Conservation (phyloP, 2,329 filamentous ascomycete species). For the Calonectria pauciramosa region DNA sequence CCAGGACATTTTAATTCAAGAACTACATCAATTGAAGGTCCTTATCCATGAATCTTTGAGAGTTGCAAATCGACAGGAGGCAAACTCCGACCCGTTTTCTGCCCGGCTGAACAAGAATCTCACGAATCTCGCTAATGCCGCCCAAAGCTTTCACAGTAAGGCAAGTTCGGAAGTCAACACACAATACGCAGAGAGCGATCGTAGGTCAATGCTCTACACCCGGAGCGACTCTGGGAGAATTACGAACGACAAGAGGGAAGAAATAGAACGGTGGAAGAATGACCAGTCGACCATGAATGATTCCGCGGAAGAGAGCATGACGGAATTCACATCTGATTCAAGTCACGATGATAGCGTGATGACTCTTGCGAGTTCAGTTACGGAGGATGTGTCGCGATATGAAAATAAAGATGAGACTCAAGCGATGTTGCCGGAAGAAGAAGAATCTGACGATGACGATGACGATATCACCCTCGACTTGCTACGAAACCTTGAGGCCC, state of each 20-base stretch:
- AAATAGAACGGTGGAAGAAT: neutral
- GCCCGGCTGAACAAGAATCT: neutral
- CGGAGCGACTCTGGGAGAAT: too few relatives aligned
- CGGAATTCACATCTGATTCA: neutral
- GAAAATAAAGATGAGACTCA: neutral
- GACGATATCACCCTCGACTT: neutral
- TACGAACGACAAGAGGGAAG: neutral
- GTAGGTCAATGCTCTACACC: neutral
- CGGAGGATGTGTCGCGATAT: neutral
- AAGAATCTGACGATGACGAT: neutral
- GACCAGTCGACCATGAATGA: neutral
- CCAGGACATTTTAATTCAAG: neutral
- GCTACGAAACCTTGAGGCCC: neutral
- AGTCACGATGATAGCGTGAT: neutral
- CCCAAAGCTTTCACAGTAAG: neutral
- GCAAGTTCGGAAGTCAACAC: neutral
- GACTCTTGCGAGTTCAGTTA: neutral
- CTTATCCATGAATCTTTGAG: neutral
- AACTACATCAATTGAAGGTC: neutral
- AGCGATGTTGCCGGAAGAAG: neutral
- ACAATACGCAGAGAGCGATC: neutral
- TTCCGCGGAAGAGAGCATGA: neutral
- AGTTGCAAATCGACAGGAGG: neutral
- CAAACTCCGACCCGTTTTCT: neutral
- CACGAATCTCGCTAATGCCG: neutral